A percentile compares a stretch with the other conserved stretches of the same genome.
Conservation (phyloP, 2,329 filamentous ascomycete genomes). For the Fusarium sp. region DNA sequence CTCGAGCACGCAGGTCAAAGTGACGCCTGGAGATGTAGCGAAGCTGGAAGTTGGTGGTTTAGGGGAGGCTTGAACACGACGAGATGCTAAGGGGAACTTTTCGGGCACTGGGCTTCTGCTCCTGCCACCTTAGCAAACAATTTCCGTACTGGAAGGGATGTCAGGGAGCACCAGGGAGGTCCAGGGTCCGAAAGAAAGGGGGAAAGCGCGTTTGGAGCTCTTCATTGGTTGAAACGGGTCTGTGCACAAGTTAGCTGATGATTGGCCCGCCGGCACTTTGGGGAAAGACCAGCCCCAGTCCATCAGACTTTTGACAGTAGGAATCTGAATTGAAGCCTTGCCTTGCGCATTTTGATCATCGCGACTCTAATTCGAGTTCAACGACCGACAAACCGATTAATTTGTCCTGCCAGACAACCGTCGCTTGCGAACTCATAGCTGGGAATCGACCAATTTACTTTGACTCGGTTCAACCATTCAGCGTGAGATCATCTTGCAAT, state of each 20-base stretch:
- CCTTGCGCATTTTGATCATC: conserved; percentile 42
- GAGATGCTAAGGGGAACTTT: conserved; percentile 56
- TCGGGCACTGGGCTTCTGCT: conserved; percentile 52
- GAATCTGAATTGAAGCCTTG: conserved; percentile 43
- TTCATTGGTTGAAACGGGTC: conserved; percentile 49
- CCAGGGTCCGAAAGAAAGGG: conserved; percentile 58
- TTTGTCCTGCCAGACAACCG: conserved; percentile 10
- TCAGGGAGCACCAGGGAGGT: conserved; percentile 46
- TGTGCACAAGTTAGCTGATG: conserved; percentile 49
- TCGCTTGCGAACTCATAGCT: conserved; percentile 16
- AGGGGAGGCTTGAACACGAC: conserved; percentile 44
- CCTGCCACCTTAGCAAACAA: conserved; percentile 61
- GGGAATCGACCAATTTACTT: background rate
- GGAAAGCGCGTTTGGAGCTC: conserved; percentile 54
- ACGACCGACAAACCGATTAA: conserved; percentile 25
- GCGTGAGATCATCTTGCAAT: background rate
- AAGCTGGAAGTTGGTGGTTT: conserved; percentile 49
- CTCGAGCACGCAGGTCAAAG: conserved; percentile 43
- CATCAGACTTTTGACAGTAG: conserved; percentile 50
- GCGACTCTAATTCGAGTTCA: conserved; percentile 34
- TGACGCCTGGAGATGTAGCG: conserved; percentile 45
- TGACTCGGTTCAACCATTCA: background rate
- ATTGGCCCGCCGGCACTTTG: conserved; percentile 49
- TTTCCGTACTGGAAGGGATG: conserved; percentile 58
- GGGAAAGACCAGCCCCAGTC: conserved; percentile 40